Evolutionary conservation across 1,284 basidiomycete genomes (phyloP), one percentile per base, ranked within the genome.

Genomic region (Agroathelia rolfsii): DNA sequence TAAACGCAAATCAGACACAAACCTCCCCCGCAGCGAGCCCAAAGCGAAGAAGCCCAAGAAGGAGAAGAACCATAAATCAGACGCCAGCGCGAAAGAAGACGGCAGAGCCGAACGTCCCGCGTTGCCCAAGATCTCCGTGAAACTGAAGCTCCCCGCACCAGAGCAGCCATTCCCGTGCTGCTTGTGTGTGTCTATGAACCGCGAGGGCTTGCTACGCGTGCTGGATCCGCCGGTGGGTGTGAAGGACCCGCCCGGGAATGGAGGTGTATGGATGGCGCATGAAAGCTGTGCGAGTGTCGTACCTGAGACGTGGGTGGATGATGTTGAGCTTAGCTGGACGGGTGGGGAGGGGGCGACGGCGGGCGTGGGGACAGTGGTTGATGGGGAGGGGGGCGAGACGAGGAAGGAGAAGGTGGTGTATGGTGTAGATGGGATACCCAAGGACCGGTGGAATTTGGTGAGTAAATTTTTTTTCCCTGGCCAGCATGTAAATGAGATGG

Each of bases 391-490:
- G n/a, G 61, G 59, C 0, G 48, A 52, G 29, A 56, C 56, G 10
- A 44, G 35, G 34, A 68, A 50, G 44, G 72, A 75, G 49, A 64
- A 62, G 37, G 63, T 76, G 22, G 76, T 92, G 2, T 79, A 80
- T 46, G 88, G 88, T 3, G 79, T 87, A 17, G 83, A 88, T 47
- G 75, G 68, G 3, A 86, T 95, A 41, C 81, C 83, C 14, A 88
- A 79, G 50, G 92, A 85, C 49, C 64, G 92, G 18, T 96, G 92
- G 92, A 80, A 78, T 47, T 51, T 95, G 56, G 90, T 93, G 48
- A 42, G 78, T 64, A 16, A 28, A 8, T 14, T 38, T 32, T 36
- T 32, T 29, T n/a, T 32, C 37, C 24, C 25, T 34, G 30, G 11
- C 23, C 20, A 30, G 9, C 26, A 34, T 11, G 3, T 23, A 31